Base-by-base conservation (phyloP, 2,329 filamentous ascomycete species). In the Xylaria sp. region DNA sequence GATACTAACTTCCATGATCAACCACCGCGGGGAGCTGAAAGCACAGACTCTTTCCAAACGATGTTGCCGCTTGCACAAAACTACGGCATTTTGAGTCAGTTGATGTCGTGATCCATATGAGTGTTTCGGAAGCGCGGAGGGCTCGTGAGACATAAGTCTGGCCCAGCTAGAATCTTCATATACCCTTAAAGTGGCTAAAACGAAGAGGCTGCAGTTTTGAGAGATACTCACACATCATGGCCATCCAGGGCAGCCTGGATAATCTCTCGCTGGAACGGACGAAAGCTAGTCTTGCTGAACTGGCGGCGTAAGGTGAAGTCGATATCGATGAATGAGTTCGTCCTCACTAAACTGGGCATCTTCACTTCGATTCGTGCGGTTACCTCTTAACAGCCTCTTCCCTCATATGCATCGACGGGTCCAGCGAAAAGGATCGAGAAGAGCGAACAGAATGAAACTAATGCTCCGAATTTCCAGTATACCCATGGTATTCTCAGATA, bases 11-110 rank as follows among this genome's bases (percentile, higher is more conserved):
- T 73, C 95, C 95, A 79, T 91, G 89, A 76, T 95, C 92, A 66
- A 97, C 90, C 39, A 98, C 90, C 28, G 94, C 94, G 9, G 94
- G 94, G 0, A 98, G 86, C 79, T 98, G 94, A 78, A 95, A 98
- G 82, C 95, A 98, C 63, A 98, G 81, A 77, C 93, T 97, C 81
- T 98, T 98, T 51, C 94, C 95, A 79, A 98, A 98, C 10, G 91
- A 93, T 2, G 92, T 94, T 64, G 92, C 92, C 56, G 95, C 95
- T 81, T 98, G 95, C 0, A 98, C 87, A 77, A 97, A 98, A 52
- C 65, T 67, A 32, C 15, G 50, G 54, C 2, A 41, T 15, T 3
- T 6, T 15, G 51, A 44, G 46, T 67, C 32, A 67, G 65, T 23
- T 8, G 9, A 58, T 18, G n/a, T 28, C 32, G 3, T 41, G 18